Evolutionary conservation across 1,284 basidiomycete species (phyloP), one percentile per base, ranked within the genome.

Genomic region (Cutaneotrichosporon spelunceum): DNA sequence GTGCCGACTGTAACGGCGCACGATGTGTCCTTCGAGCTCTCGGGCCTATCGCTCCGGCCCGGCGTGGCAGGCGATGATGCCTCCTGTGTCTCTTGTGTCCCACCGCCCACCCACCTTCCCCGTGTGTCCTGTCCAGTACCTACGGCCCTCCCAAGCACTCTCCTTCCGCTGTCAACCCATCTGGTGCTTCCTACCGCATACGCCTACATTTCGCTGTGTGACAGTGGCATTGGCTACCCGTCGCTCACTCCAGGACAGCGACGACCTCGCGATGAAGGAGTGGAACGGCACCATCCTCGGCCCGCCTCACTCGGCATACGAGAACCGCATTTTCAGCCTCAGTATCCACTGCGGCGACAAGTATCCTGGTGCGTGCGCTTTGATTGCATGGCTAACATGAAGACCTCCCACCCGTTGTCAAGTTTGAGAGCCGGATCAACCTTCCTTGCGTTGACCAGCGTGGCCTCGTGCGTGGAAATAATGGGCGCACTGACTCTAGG

Each of bases 201-300:
- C n/a, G n/a, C n/a, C n/a, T n/a, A n/a, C n/a, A n/a, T n/a, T n/a
- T n/a, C n/a, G n/a, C n/a, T n/a, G n/a, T n/a, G n/a, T n/a, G n/a
- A n/a, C n/a, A n/a, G n/a, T n/a, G n/a, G n/a, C n/a, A n/a, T 14
- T 16, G 47, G 29, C 45, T 49, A 29, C 29, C 54, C 13, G n/a
- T 34, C 26, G 45, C 56, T 57, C 13, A 54, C 29, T 9, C 21
- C 62, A 80, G 78, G 91, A 95, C 79, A 80, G 87, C 70, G 93
- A 96, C 74, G 93, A 95, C 83, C 88, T 93, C 79, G 83, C 91
- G 81, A 98, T 99, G 95, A 90, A 87, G 80, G 85, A 93, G 76
- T 99, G 95, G 95, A 98, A 96, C 76, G 95, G 94, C 45, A 99
- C 96, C 13, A 95, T 99, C 81, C 92, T 99, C 67, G 96, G 95